Conservation (phyloP, 1,284 basidiomycete species). For the Xerocomus tenax region DNA sequence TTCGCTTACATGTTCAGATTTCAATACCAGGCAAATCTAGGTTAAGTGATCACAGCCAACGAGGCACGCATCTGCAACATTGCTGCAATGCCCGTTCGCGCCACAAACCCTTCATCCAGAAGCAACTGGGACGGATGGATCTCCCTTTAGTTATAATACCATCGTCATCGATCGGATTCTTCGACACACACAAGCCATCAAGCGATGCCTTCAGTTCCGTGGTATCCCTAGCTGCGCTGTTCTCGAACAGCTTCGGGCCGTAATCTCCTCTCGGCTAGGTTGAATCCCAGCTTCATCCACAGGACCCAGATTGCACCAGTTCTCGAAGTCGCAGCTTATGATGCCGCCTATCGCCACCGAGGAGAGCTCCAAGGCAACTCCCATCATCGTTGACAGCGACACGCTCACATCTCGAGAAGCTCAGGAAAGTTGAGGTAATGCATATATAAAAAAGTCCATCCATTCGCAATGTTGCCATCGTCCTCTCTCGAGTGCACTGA, state of each 20-base stretch:
- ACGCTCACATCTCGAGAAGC: slow-evolving; percentile 15
- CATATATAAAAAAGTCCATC: slow-evolving; percentile 21
- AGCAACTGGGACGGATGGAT: slow-evolving; percentile 3
- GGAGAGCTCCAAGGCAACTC: slow-evolving; percentile 16
- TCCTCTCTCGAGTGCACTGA: slow-evolving; percentile 9
- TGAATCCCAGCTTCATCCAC: slow-evolving; percentile 23
- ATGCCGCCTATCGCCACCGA: slow-evolving; percentile 25
- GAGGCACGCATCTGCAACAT: slow-evolving; percentile 17
- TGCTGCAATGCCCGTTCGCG: slow-evolving; percentile 12
- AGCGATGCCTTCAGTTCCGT: slow-evolving; percentile 11
- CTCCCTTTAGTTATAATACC: slow-evolving; percentile 14
- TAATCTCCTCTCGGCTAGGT: slow-evolving; percentile 21
- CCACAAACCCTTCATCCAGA: slow-evolving; percentile 16
- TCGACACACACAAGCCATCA: slow-evolving; percentile 17
- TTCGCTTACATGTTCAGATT: slow-evolving; percentile 15
- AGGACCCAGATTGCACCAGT: slow-evolving; percentile 12
- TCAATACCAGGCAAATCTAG: slow-evolving; percentile 9
- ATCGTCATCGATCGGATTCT: slow-evolving; percentile 8
- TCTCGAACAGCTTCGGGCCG: slow-evolving; percentile 21
- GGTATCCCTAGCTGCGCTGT: slow-evolving; percentile 10
- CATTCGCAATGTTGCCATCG: slow-evolving; percentile 13
- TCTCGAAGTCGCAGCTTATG: slow-evolving; percentile 16
- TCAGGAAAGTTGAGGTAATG: neutral
- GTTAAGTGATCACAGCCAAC: slow-evolving; percentile 22
- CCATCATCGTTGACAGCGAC: slow-evolving; percentile 10